phyloP scores from a whole-genome alignment of 1,139 yeast genomes.

The Hansenula lynferdii region DNA sequence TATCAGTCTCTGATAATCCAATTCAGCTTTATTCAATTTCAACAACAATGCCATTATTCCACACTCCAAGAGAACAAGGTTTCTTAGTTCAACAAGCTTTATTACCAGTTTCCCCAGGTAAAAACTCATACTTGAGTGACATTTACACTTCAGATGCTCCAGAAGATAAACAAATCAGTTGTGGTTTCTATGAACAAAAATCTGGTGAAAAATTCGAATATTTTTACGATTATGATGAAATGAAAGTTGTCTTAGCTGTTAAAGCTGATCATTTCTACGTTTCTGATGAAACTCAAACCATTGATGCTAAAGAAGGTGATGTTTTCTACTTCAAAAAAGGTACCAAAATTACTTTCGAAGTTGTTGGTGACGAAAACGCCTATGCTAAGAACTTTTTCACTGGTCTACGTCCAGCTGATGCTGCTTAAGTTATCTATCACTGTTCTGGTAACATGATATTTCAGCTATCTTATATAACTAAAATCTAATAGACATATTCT shows the following conservation, averaged over 20 bases:
- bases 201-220: constrained; percentile 63
- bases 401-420: constrained; percentile 51
- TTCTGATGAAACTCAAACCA: constrained; percentile 57
- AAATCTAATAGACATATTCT: too few species aligned
- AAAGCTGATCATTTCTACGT: constrained; percentile 54
- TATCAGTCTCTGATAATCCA: too few species aligned
- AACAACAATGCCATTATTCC: constrained; percentile 63
- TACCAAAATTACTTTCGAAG: constrained; percentile 59
- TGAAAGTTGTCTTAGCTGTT: constrained; percentile 62
- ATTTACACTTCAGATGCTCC: constrained; percentile 54
- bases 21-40: too few species aligned
- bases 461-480: too few species aligned
- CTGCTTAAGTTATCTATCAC: too few species aligned
- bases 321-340: constrained; percentile 67
- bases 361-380: constrained; percentile 44
- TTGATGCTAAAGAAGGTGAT: constrained; percentile 56
- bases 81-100: constrained; percentile 51
- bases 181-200: constrained; percentile 68
- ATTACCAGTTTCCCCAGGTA: constrained; percentile 48
- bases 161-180: constrained; percentile 50
- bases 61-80: constrained; percentile 50
- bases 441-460: too few species aligned
- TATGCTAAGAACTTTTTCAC: constrained; percentile 62
- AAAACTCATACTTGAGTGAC: constrained; percentile 66
- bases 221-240: constrained; percentile 57